Base-by-base conservation (phyloP, 23 red algal species). In the Agarophyton chilense region DNA sequence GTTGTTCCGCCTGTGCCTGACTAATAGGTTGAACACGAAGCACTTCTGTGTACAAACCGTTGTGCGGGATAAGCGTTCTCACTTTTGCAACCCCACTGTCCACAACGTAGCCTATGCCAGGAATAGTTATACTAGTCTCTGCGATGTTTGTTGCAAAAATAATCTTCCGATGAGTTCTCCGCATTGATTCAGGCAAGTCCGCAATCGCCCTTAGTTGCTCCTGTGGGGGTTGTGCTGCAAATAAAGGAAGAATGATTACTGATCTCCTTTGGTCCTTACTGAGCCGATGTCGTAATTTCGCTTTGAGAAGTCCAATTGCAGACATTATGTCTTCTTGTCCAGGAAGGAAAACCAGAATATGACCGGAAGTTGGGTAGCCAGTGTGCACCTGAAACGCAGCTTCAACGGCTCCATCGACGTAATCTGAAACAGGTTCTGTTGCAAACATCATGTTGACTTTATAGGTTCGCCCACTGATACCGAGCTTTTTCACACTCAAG, bases 81-180 rank as follows among this genome's bases (percentile, higher is more conserved):
- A 90, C 83, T 52, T 99, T 99, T 29, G 78, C 82, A 51, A 99
- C 40, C 6, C 97, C 97, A 24, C 78, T 77, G 56, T 99, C 97
- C 17, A 99, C 86, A 21, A 99, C 97, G 68, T 86, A 99, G 39
- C 44, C 63, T n/a, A 99, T 65, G 54, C 82, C 82, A 85, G 93
- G 90, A 43, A 99, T 99, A 24, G 97, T 99, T 9, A 99, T 53
- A 76, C 87, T 93, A 38, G 97, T 99, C 39, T 99, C 97, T 9
- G 97, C 97, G 25, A 99, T 90, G 62, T 99, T 99, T 47, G 97
- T 99, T 9, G 93, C 63, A 80, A 99, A 96, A 13, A 99, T 95
- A 26, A 94, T 82, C 78, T 99, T 99, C 11, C 97, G 82, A 17
- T 74, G 80, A 13, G 50, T 81, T 24, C 25, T 57, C 18, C 54